Conservation (phyloP, 352 stramenopile species). For the Pythium periplocum region DNA sequence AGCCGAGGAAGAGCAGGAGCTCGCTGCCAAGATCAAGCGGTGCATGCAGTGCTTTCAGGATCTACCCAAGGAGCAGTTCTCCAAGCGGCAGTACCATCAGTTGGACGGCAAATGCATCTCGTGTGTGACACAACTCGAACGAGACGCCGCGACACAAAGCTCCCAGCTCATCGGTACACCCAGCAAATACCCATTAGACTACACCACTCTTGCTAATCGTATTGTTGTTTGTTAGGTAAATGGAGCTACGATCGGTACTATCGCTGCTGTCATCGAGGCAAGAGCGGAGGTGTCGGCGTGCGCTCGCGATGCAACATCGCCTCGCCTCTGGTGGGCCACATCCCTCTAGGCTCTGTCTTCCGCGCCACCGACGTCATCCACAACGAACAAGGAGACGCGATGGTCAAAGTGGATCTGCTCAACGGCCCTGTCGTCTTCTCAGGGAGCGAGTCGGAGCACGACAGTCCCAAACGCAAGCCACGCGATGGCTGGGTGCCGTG, state of each 20-base stretch:
- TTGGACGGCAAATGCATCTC: slow-evolving; percentile 56
- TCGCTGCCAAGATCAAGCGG: slow-evolving; percentile 36
- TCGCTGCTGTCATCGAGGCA: slow-evolving; percentile 62
- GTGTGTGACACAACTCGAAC: slow-evolving; percentile 50
- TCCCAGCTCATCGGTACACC: slow-evolving; percentile 10
- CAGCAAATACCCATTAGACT: too few species aligned
- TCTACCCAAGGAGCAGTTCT: slow-evolving; percentile 51
- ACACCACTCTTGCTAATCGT: too few species aligned
- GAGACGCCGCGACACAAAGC: slow-evolving; percentile 16
- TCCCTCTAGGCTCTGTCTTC: slow-evolving; percentile 65
- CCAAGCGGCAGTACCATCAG: slow-evolving; percentile 63
- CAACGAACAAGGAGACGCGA: slow-evolving; percentile 72
- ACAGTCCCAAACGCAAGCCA: slow-evolving; percentile 6
- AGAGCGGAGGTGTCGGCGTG: slow-evolving; percentile 57
- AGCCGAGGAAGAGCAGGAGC: slow-evolving; percentile 13
- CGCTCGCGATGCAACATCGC: slow-evolving; percentile 65
- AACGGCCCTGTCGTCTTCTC: slow-evolving; percentile 16
- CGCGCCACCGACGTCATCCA: slow-evolving; percentile 43
- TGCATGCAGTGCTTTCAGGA: slow-evolving; percentile 77
- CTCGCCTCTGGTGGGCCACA: slow-evolving; percentile 51
- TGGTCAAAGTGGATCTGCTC: slow-evolving; percentile 61
- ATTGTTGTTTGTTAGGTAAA: slow-evolving; percentile 22
- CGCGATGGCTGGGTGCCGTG: slow-evolving; percentile 59
- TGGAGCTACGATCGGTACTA: slow-evolving; percentile 65
- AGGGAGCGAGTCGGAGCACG: slow-evolving; percentile 1